phyloP scores from a whole-genome alignment of 2,329 filamentous ascomycete species.

The Ceratocystis cacaofunesta region DNA sequence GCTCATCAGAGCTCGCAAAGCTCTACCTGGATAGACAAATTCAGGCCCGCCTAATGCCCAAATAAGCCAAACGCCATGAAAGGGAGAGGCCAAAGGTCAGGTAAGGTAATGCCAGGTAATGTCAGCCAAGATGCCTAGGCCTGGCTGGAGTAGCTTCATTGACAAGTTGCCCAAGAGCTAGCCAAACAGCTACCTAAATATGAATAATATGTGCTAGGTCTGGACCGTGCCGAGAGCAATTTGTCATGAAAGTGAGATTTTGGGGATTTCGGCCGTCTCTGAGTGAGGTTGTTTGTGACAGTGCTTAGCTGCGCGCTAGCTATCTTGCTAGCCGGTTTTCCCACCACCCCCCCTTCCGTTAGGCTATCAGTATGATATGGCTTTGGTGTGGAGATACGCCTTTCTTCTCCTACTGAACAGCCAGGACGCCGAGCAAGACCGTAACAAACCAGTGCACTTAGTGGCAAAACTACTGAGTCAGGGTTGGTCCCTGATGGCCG shows the following conservation, averaged over 20 bases:
- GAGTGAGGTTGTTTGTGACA: too few relatives aligned
- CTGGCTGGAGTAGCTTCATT: too few relatives aligned
- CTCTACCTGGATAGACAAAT: background rate
- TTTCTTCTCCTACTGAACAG: background rate
- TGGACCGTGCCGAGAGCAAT: too few relatives aligned
- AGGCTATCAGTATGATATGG: background rate
- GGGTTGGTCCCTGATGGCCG: background rate
- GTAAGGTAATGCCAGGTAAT: too few relatives aligned
- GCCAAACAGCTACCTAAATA: too few relatives aligned
- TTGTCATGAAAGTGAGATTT: too few relatives aligned
- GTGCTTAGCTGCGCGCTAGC: too few relatives aligned
- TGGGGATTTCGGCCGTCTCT: too few relatives aligned
- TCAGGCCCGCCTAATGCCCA: background rate
- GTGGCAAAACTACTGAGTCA: background rate
- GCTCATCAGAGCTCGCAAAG: background rate
- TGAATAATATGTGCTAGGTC: too few relatives aligned
- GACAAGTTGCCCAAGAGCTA: too few relatives aligned
- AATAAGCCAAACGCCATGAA: background rate
- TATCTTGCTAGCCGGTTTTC: background rate
- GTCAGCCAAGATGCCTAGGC: too few relatives aligned
- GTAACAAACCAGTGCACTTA: background rate
- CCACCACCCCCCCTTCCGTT: background rate
- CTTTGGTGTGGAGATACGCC: background rate
- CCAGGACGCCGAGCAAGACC: background rate
- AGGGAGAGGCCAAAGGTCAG: background rate